These are phyloP conservation scores for Phytophthora pistaciae DNA, from an alignment of 352 stramenopile genomes.

Conservation along the genomic window DNA sequence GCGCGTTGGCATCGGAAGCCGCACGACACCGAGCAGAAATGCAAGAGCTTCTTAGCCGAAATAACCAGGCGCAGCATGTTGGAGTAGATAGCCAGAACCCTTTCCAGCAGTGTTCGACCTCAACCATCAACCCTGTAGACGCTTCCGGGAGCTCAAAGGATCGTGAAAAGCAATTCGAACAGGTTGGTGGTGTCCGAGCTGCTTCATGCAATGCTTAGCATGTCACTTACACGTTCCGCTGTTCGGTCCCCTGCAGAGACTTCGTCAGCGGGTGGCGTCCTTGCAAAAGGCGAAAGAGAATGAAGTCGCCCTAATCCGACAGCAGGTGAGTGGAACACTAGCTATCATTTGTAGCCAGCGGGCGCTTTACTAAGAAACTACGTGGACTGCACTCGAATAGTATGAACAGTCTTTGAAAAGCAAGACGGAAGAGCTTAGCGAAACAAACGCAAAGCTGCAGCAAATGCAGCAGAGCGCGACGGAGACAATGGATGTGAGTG, in stretches of 20 bases:
- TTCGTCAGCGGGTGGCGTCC: slow-evolving; percentile 55
- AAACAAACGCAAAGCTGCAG: slow-evolving; percentile 43
- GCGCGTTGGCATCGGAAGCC: slow-evolving; percentile 57
- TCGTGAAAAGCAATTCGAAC: slow-evolving; percentile 38
- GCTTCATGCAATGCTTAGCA: not conserved
- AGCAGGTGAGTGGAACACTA: slow-evolving; percentile 46
- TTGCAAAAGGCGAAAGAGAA: slow-evolving; percentile 74
- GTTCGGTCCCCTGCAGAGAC: slow-evolving; percentile 31
- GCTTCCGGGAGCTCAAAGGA: slow-evolving; percentile 26
- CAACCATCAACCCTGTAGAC: slow-evolving; percentile 25
- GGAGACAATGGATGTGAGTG: slow-evolving; percentile 57
- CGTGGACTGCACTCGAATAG: slow-evolving; percentile 14
- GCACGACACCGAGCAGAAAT: slow-evolving; percentile 63
- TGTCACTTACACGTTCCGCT: not conserved
- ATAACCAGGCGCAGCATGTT: slow-evolving; percentile 16
- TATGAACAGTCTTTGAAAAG: slow-evolving; percentile 74
- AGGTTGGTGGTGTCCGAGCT: slow-evolving; percentile 12
- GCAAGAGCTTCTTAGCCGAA: slow-evolving; percentile 56
- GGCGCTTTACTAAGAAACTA: not conserved
- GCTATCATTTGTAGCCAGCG: not conserved
- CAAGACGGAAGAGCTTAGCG: slow-evolving; percentile 54
- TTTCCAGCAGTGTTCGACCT: slow-evolving; percentile 34
- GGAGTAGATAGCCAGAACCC: slow-evolving; percentile 4
- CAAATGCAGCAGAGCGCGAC: slow-evolving; percentile 46
- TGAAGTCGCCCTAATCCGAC: slow-evolving; percentile 76